Evolutionary conservation across 768 basidiomycete genomes (phyloP).

Genomic region (Termitomyces bulborhizus): DNA sequence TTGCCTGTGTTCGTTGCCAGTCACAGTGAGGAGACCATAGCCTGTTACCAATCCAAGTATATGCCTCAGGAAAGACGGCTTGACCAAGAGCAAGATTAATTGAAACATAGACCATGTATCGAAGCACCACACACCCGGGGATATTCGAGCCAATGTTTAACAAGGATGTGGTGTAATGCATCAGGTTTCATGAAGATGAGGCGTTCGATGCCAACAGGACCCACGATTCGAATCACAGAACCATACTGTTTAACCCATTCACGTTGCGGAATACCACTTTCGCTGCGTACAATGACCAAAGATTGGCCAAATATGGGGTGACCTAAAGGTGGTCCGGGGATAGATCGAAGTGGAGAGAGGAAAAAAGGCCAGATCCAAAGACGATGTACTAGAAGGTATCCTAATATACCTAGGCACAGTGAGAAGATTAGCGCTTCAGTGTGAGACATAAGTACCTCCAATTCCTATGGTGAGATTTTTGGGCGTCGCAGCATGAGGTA

Average conservation of each 20-base stretch:
- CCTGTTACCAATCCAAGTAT: slow-evolving; percentile 37
- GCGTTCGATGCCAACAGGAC: slow-evolving; percentile 39
- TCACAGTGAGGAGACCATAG: slow-evolving; percentile 41
- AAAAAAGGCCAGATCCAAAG: slow-evolving; percentile 25
- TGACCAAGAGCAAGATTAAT: not conserved
- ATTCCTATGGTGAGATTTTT: not conserved
- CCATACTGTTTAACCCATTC: slow-evolving; percentile 43
- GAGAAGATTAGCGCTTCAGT: no score
- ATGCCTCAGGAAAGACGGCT: slow-evolving; percentile 39
- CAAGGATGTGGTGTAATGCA: slow-evolving; percentile 36
- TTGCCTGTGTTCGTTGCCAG: slow-evolving; percentile 40
- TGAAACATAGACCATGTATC: not conserved
- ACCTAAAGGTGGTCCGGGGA: slow-evolving; percentile 23
- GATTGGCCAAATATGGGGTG: slow-evolving; percentile 15
- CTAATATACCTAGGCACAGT: slow-evolving; percentile 5
- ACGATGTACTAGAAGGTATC: slow-evolving; percentile 16
- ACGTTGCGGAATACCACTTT: slow-evolving; percentile 37
- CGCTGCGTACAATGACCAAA: slow-evolving; percentile 14
- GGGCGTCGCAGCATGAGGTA: not conserved
- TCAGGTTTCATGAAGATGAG: slow-evolving; percentile 38
- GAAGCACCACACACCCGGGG: slow-evolving; percentile 26
- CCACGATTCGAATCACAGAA: slow-evolving; percentile 37
- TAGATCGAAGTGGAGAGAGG: slow-evolving; percentile 21
- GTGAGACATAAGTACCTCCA: not conserved
- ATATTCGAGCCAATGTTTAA: slow-evolving; percentile 37